These are phyloP conservation scores for Suhomyces taliae DNA, from an alignment of 1,139 yeast genomes.

Conservation along the genomic window DNA sequence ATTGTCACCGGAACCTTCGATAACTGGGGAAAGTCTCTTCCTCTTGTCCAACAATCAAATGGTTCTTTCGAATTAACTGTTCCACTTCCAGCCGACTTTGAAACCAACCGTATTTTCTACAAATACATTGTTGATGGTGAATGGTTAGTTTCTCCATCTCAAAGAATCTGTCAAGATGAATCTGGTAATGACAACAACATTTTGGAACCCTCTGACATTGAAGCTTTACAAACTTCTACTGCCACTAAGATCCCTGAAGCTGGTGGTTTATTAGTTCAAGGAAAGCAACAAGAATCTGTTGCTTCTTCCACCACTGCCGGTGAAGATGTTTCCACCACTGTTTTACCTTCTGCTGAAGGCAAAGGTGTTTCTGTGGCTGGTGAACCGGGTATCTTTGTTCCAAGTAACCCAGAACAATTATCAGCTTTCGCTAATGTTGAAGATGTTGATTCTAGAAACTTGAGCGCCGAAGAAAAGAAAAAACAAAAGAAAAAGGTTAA, in stretches of 20 bases:
- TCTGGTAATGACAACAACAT: conserved; percentile 65
- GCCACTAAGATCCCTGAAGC: conserved; percentile 44
- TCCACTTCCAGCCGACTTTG: conserved; percentile 43
- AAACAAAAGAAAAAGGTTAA: conserved; percentile 50
- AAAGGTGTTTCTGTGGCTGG: conserved; percentile 48
- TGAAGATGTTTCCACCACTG: conserved; percentile 46
- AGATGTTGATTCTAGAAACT: conserved; percentile 40
- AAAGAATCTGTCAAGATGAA: conserved; percentile 46
- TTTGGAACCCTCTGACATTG: conserved; percentile 43
- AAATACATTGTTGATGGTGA: conserved; percentile 76
- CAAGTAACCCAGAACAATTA: conserved; percentile 39
- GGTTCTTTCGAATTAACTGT: conserved; percentile 62
- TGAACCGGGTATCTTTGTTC: conserved; percentile 57
- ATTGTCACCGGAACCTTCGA: conserved; percentile 78
- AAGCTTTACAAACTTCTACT: conserved; percentile 3
- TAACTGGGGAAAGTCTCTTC: conserved; percentile 63
- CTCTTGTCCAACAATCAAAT: conserved; percentile 57
- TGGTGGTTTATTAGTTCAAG: conserved; percentile 29
- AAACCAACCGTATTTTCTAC: conserved; percentile 48
- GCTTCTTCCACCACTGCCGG: conserved; percentile 25
- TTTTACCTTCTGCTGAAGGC: conserved; percentile 54
- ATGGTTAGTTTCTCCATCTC: conserved; percentile 55
- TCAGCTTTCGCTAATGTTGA: conserved; percentile 39
- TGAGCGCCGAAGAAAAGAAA: conserved; percentile 43
- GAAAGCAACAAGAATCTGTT: not conserved